Base-by-base conservation (phyloP, 2,329 filamentous ascomycete species). In the Phyllosticta ampelicida region DNA sequence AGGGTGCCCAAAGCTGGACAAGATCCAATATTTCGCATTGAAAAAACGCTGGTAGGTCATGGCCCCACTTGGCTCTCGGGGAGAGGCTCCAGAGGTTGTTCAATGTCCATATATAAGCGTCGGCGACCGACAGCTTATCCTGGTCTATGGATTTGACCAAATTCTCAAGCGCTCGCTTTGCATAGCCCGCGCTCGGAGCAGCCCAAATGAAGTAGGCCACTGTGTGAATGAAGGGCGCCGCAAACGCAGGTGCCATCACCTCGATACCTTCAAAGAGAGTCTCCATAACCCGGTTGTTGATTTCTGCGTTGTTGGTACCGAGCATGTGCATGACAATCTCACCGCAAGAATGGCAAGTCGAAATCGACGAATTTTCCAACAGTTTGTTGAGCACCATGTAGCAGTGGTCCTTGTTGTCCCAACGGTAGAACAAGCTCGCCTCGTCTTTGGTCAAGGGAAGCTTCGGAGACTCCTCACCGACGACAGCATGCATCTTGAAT, bases 381-480 rank as follows among this genome's bases (percentile, higher is more conserved):
- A 70, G 67, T 54, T 66, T 70, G 55, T 72, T 70, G 18, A 73
- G 54, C n/a, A 67, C 65, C 20, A 66, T 66, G 18, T 66, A 64
- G 3, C 66, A 67, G 48, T 63, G 64, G 53, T 67, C 65, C 2
- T 68, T 65, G 2, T 66, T 62, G 48, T 69, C 62, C 68, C 67
- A 72, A 9, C 53, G 60, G 21, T 63, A 53, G 5, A 72, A 48
- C n/a, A 64, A 53, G 1, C 48, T 29, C 10, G 60, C 63, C 58
- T 72, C 70, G 5, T 50, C 23, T 2, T 51, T 20, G n/a, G 65
- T 63, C 3, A 72, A 57, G 2, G 68, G 66, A 36, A 72, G 71
- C 18, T 63, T 66, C 48, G 58, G 60, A 6, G 21, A 51, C 19
- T 65, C 63, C 1, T 62, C 65, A 54, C 69, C 64, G 13, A 26